phyloP scores from a whole-genome alignment of 768 basidiomycete genomes.

The Pleurotus salmoneostramineus region DNA sequence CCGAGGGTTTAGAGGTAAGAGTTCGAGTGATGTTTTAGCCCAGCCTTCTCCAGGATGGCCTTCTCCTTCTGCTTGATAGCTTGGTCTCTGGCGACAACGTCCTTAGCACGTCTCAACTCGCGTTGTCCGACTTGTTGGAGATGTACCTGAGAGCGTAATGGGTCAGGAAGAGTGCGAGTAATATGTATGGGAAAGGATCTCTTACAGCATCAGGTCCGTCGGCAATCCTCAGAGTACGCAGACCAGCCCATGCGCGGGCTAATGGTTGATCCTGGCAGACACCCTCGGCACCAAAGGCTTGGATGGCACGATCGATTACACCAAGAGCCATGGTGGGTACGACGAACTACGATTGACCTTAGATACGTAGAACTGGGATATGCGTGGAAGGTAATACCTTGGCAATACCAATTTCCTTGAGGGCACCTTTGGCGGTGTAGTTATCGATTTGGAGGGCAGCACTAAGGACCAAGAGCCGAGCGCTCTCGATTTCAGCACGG shows the following conservation, averaged over 20 bases:
- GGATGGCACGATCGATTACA: constrained; percentile 94
- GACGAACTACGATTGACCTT: constrained; percentile 59
- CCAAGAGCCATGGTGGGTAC: constrained; percentile 87
- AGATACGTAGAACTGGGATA: background rate
- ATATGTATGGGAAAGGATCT: constrained; percentile 3
- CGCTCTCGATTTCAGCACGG: constrained; percentile 88
- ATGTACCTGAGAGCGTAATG: constrained; percentile 56
- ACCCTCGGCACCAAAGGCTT: constrained; percentile 95
- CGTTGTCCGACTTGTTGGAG: constrained; percentile 92
- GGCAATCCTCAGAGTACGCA: constrained; percentile 86
- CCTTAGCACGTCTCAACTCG: constrained; percentile 77
- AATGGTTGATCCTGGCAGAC: constrained; percentile 86
- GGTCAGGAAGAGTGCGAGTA: constrained; percentile 6
- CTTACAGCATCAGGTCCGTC: constrained; percentile 81
- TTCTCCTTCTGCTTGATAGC: constrained; percentile 60
- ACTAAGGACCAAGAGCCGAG: constrained; percentile 84
- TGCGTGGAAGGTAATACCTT: constrained; percentile 52
- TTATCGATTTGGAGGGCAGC: constrained; percentile 93
- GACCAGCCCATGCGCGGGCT: constrained; percentile 69
- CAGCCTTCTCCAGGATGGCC: constrained; percentile 54
- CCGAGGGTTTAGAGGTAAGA: background rate
- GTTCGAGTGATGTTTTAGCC: constrained; percentile 34
- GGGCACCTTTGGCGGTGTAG: constrained; percentile 85
- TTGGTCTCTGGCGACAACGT: constrained; percentile 47
- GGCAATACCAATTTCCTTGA: constrained; percentile 97